phyloP scores from a whole-genome alignment of 495 filamentous ascomycete genomes.

The Cercophora samala region DNA sequence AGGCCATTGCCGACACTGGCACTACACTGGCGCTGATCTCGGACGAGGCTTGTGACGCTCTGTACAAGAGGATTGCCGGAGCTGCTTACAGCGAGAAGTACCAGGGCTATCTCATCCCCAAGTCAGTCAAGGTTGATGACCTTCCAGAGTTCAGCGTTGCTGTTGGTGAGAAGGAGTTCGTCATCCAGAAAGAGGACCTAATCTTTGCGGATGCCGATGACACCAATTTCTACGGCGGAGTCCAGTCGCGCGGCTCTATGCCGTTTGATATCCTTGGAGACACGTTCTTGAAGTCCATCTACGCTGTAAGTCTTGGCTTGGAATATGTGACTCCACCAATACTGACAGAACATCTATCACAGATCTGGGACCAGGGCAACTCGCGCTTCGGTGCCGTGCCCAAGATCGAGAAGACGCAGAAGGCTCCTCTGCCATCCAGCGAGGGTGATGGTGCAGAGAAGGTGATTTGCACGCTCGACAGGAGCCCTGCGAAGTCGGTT shows the following conservation, averaged over 20 bases:
- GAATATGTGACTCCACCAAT: too few relatives aligned
- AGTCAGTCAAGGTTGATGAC: conserved; percentile 49
- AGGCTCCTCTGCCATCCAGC: conserved; percentile 20
- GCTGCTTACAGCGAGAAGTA: conserved; percentile 58
- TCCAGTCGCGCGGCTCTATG: conserved; percentile 66
- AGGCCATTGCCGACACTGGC: conserved; percentile 77
- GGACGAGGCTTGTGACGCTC: conserved; percentile 60
- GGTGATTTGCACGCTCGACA: background rate
- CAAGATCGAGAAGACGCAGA: conserved; percentile 57
- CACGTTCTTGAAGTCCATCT: conserved; percentile 71
- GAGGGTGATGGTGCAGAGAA: background rate
- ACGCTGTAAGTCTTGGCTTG: conserved; percentile 58
- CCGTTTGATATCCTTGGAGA: conserved; percentile 72
- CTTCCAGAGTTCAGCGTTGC: conserved; percentile 68
- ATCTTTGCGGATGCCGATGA: conserved; percentile 60
- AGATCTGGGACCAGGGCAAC: conserved; percentile 78
- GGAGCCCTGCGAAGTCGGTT: background rate
- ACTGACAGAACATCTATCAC: too few relatives aligned
- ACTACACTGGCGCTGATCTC: conserved; percentile 70
- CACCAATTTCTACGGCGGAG: conserved; percentile 64
- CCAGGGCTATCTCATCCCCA: conserved; percentile 69
- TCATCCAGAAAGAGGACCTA: conserved; percentile 69
- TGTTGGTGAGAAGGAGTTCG: conserved; percentile 62
- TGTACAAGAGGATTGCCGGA: conserved; percentile 70
- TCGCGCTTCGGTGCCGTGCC: conserved; percentile 66